These are phyloP conservation scores for Cicer cuneatum DNA, from an alignment of 306 rosid genomes.

Conservation along the genomic window DNA sequence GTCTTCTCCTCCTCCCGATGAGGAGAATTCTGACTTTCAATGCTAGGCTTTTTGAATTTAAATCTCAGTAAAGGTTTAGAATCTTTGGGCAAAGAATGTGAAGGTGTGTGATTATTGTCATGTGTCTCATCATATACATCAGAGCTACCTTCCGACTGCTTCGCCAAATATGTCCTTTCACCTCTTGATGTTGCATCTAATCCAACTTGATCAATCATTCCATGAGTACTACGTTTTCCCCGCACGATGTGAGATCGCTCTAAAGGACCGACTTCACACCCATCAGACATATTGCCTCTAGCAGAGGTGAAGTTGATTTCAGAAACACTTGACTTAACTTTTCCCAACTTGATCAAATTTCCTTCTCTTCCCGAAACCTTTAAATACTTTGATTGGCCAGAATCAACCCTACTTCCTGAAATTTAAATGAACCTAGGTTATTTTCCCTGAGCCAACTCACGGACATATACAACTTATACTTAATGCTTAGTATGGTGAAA, in stretches of 20 bases:
- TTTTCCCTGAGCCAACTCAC: constrained; percentile 15
- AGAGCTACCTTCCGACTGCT: constrained; percentile 66
- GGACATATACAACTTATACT: constrained; percentile 16
- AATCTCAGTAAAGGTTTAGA: constrained; percentile 75
- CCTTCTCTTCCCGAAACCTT: constrained; percentile 76
- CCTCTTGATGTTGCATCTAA: constrained; percentile 52
- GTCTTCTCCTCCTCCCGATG: constrained; percentile 78
- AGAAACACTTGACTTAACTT: constrained; percentile 62
- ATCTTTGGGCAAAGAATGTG: constrained; percentile 74
- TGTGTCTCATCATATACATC: constrained; percentile 53
- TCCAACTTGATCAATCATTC: constrained; percentile 49
- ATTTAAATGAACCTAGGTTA: constrained; percentile 38
- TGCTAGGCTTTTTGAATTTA: constrained; percentile 78
- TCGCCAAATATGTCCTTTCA: constrained; percentile 55
- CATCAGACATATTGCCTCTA: constrained; percentile 61
- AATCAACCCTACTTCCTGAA: constrained; percentile 60
- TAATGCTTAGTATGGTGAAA: constrained; percentile 13
- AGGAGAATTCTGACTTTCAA: constrained; percentile 69
- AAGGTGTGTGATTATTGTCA: constrained; percentile 58
- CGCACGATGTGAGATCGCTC: constrained; percentile 48
- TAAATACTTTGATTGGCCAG: constrained; percentile 60
- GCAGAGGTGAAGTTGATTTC: constrained; percentile 52
- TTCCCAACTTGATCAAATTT: constrained; percentile 75
- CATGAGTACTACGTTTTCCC: constrained; percentile 57
- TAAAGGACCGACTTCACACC: constrained; percentile 48